Evolutionary conservation across 2,329 filamentous ascomycete genomes (phyloP).

Genomic region (Pleurostoma richardsiae): DNA sequence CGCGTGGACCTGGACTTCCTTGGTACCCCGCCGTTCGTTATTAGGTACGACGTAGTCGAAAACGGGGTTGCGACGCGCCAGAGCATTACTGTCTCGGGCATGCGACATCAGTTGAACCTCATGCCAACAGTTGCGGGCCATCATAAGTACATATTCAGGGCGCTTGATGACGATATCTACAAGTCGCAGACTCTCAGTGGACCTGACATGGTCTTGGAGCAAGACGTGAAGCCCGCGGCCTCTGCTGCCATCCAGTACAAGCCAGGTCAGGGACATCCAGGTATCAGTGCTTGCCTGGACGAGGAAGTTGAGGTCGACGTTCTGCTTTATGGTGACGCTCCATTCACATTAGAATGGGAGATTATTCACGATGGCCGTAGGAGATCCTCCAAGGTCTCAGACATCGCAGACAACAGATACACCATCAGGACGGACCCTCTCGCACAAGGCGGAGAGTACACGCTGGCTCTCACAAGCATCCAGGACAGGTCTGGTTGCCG

Average conservation of each 20-base stretch:
- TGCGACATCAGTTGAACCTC: conserved; percentile 80
- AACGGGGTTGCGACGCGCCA: conserved; percentile 52
- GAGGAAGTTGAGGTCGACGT: conserved; percentile 73
- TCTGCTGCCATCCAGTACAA: conserved; percentile 65
- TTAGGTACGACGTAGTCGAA: conserved; percentile 70
- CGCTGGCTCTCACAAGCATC: conserved; percentile 76
- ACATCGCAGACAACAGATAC: conserved; percentile 58
- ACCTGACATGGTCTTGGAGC: conserved; percentile 63
- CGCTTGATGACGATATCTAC: conserved; percentile 81
- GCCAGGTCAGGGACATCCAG: conserved; percentile 26
- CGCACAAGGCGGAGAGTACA: conserved; percentile 82
- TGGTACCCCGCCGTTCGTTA: conserved; percentile 85
- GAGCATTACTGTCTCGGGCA: conserved; percentile 56
- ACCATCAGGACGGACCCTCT: conserved; percentile 73
- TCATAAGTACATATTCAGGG: conserved; percentile 81
- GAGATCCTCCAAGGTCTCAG: conserved; percentile 58
- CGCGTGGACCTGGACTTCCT: conserved; percentile 84
- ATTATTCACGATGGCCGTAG: conserved; percentile 85
- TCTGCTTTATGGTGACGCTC: conserved; percentile 71
- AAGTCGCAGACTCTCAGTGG: conserved; percentile 57
- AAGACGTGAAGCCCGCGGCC: conserved; percentile 89
- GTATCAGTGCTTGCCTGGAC: conserved; percentile 72
- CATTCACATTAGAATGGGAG: conserved; percentile 90
- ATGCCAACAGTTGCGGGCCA: conserved; percentile 75
- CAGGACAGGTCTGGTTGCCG: conserved; percentile 85